Base-by-base conservation (phyloP, 257 asterid genomes). In the Solanum ahanhuiri region DNA sequence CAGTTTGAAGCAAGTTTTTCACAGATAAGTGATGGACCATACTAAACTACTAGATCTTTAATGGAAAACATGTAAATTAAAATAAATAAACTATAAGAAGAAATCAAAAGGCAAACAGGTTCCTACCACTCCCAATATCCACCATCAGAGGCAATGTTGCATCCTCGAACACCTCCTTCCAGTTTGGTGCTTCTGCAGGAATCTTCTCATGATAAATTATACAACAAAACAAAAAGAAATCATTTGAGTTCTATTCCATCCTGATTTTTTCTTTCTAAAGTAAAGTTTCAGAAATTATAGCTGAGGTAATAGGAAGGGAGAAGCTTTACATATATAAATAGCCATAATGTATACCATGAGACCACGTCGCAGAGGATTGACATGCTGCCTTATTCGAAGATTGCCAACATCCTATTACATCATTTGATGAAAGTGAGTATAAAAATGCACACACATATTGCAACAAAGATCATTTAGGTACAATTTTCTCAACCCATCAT, bases 371-470 rank as follows among this genome's bases (percentile, higher is more conserved):
- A 96, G 94, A 85, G 99, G 99, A 88, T 96, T 96, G 51, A 95
- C 98, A 91, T 96, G 99, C 92, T 93, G 98, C 85, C 99, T 94
- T 86, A 96, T 92, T 85, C 98, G 91, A 75, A 96, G 91, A 92
- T 93, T 98, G n/a, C 98, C 98, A 79, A 96, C 90, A 88, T 95
- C 98, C 99, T 96, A 88, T 87, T 88, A 91, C 72, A 84, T 37
- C 79, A 67, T 28, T 15, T 45, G 66, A 28, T 45, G 66, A 14
- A 45, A 45, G 66, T 45, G 66, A 79, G 84, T 45, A 45, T 4
- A 79, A 45, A 23, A 25, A 79, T 79, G 25, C 84, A 45, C 43
- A 2, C 45, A 39, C 2, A 28, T 28, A 79, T 79, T 25, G 66
- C 66, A 45, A 45, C 14, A 43, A 17, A 79, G 30, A 57, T 2